Evolutionary conservation across 1,284 basidiomycete genomes (phyloP).

Genomic region (Taiwanofungus camphoratus): DNA sequence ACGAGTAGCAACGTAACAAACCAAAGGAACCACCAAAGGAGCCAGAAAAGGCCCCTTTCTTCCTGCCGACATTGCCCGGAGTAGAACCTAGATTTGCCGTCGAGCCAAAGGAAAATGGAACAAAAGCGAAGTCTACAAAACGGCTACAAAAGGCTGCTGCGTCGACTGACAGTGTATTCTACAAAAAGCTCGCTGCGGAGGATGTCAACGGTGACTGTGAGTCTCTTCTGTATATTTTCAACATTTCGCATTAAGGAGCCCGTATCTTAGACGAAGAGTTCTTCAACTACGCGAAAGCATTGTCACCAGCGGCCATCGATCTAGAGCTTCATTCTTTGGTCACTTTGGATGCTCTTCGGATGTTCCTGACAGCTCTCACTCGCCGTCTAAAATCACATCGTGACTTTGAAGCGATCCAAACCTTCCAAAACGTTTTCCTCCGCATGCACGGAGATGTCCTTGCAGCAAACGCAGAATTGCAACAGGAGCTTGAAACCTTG

Average conservation of each 20-base stretch:
- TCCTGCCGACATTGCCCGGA: constrained; percentile 86
- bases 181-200: constrained; percentile 57
- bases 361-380: constrained; percentile 74
- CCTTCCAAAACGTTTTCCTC: constrained; percentile 82
- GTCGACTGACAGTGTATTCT: constrained; percentile 70
- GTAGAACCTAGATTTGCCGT: constrained; percentile 76
- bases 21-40: constrained; percentile 94
- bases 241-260: not conserved
- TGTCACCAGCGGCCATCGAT: constrained; percentile 90
- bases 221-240: constrained; percentile 26
- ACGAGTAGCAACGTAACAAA: constrained; percentile 82
- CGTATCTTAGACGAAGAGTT: constrained; percentile 63
- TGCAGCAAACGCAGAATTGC: constrained; percentile 63
- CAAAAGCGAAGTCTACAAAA: constrained; percentile 41
- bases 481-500: constrained; percentile 49
- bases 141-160: constrained; percentile 51
- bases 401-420: constrained; percentile 96
- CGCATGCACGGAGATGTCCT: constrained; percentile 82
- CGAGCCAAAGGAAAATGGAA: constrained; percentile 34
- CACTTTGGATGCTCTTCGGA: constrained; percentile 56
- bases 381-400: constrained; percentile 71
- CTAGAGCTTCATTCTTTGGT: constrained; percentile 81
- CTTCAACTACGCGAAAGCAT: constrained; percentile 81
- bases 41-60: constrained; percentile 95
- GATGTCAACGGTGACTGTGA: constrained; percentile 63